Percentiles rank a stretch among this genome's conserved stretches.
These are phyloP conservation scores for Chaetomium fimeti DNA, from an alignment of 495 filamentous ascomycete genomes.

Conservation along the genomic window DNA sequence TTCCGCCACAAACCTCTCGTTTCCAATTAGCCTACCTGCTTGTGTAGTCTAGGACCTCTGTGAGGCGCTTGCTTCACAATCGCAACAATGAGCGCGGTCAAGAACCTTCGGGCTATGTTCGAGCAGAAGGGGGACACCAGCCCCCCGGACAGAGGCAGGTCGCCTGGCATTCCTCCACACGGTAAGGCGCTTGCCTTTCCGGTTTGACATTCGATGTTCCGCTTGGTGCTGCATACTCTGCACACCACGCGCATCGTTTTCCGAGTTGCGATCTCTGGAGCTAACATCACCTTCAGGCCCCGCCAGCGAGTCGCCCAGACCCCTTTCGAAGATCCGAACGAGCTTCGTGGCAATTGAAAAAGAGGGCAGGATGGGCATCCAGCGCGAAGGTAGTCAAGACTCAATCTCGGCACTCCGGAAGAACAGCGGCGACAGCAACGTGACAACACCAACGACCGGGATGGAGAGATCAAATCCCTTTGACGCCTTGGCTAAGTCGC, in stretches of 20 bases:
- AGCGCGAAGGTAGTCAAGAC: constrained; percentile 44
- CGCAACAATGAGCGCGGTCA: constrained; percentile 50
- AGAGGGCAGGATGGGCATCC: constrained; percentile 51
- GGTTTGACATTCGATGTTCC: background rate
- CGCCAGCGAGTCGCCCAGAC: constrained; percentile 50
- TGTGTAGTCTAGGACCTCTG: background rate
- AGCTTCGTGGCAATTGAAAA: constrained; percentile 80
- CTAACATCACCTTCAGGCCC: constrained; percentile 24
- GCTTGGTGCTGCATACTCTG: constrained; percentile 7
- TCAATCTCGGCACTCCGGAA: constrained; percentile 42
- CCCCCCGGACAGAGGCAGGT: constrained; percentile 71
- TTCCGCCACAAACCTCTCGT: background rate
- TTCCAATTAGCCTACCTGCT: background rate
- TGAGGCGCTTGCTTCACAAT: constrained; percentile 12
- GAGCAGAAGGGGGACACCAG: constrained; percentile 66
- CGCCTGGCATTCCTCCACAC: constrained; percentile 54
- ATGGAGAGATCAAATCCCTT: constrained; percentile 37
- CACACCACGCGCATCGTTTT: constrained; percentile 2
- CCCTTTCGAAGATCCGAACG: constrained; percentile 74
- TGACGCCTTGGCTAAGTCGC: constrained; percentile 29
- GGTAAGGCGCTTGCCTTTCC: constrained; percentile 30
- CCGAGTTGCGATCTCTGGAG: background rate
- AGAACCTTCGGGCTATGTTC: constrained; percentile 83
- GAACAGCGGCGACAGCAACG: constrained; percentile 39
- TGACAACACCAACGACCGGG: constrained; percentile 32